Conservation (phyloP, 352 stramenopile species). For the Globisporangium megalacanthum region DNA sequence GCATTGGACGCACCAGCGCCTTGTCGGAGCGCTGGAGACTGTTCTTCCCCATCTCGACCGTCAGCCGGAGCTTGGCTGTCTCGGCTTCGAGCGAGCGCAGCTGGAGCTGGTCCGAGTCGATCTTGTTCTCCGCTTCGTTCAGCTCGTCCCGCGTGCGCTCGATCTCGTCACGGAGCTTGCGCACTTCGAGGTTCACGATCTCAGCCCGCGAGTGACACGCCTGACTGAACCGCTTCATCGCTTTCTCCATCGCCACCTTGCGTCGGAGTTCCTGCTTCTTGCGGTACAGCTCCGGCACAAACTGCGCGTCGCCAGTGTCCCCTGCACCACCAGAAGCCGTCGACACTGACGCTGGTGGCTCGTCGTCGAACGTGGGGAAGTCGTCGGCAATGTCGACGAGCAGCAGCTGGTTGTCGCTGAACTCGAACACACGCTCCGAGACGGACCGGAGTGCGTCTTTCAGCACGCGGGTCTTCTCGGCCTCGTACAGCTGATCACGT, state of each 20-base stretch:
- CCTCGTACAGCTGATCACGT: conserved; percentile 55
- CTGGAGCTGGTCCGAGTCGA: conserved; percentile 60
- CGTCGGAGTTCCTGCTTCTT: conserved; percentile 67
- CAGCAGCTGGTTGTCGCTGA: conserved; percentile 45
- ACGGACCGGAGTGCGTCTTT: conserved; percentile 50
- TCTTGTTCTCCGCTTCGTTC: conserved; percentile 63
- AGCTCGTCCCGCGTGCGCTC: conserved; percentile 45
- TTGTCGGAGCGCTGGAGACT: conserved; percentile 42
- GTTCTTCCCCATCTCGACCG: conserved; percentile 53
- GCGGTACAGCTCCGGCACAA: conserved; percentile 56
- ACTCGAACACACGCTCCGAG: conserved; percentile 42
- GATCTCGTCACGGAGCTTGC: conserved; percentile 37
- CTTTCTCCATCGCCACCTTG: conserved; percentile 69
- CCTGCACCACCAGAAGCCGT: conserved; percentile 7
- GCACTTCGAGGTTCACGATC: conserved; percentile 53
- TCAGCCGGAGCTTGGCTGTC: conserved; percentile 55
- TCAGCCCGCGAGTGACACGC: conserved; percentile 53
- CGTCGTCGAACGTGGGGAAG: conserved; percentile 21
- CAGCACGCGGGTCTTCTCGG: conserved; percentile 41
- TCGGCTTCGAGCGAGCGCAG: conserved; percentile 62
- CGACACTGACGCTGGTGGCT: neutral
- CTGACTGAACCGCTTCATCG: conserved; percentile 64
- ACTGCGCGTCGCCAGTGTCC: conserved; percentile 19
- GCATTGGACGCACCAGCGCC: conserved; percentile 26
- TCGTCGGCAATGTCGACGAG: conserved; percentile 48